Evolutionary conservation across 345 rosid genomes (phyloP).

Genomic region (Salix exigua): DNA sequence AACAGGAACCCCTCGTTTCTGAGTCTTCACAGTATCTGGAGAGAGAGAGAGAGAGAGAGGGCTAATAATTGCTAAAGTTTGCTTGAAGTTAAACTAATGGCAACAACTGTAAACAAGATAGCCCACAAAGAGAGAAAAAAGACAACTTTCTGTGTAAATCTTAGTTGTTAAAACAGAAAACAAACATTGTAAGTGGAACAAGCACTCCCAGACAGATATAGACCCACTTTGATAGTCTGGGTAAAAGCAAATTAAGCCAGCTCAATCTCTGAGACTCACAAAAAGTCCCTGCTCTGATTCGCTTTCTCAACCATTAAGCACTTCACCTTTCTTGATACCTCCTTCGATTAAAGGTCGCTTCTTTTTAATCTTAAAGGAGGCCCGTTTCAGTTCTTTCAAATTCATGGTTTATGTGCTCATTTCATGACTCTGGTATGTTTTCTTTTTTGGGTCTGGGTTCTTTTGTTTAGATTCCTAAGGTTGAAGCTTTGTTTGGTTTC

Average conservation of each 20-base stretch:
- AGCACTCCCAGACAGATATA: neutral
- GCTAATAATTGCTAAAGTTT: neutral
- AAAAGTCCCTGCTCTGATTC: neutral
- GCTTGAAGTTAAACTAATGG: neutral
- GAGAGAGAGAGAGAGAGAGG: neutral
- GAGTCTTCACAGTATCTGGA: too few species aligned
- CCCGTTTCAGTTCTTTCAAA: neutral
- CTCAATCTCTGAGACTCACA: neutral
- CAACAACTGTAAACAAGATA: neutral
- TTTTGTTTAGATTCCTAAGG: constrained; percentile 1
- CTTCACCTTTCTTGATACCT: neutral
- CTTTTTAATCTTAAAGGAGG: neutral
- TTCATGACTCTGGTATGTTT: neutral
- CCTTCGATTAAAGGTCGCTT: neutral
- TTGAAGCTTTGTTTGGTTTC: constrained; percentile 4
- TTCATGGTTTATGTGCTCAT: neutral
- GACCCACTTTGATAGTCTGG: neutral
- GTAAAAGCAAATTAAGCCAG: neutral
- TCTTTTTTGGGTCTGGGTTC: neutral
- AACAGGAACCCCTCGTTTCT: too few species aligned
- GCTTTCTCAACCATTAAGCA: neutral
- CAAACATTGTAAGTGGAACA: neutral
- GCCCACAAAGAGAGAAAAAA: neutral
- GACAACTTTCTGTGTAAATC: neutral
- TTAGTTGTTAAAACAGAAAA: neutral